Percentiles rank a stretch among this genome's conserved stretches.
Evolutionary conservation across 352 stramenopile genomes (phyloP).

Genomic region (Albugo laibachii): DNA sequence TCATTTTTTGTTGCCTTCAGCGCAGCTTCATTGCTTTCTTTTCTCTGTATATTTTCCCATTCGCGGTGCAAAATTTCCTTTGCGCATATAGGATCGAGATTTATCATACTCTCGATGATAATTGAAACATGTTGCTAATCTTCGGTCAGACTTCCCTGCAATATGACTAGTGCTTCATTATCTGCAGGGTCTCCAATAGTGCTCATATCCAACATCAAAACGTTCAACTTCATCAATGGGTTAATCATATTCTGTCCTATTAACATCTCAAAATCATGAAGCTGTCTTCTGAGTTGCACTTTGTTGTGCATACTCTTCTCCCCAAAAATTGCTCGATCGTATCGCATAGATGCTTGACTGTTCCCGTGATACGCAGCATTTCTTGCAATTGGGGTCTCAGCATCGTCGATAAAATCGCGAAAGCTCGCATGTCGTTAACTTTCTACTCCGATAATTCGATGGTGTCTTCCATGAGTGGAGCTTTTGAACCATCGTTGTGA

Average conservation of each 20-base stretch:
- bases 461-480: not conserved
- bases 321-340: constrained; percentile 8
- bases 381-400: too few relatives aligned
- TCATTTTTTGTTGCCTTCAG: not conserved
- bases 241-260: constrained; percentile 5
- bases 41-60: not conserved
- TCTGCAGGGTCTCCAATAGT: constrained; percentile 6
- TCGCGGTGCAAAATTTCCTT: constrained; percentile 10
- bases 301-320: constrained; percentile 8
- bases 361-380: too few relatives aligned
- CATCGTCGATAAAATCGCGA: constrained; percentile 1
- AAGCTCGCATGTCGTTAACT: not conserved
- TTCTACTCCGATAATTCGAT: constrained; percentile 3
- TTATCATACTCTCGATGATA: constrained; percentile 4
- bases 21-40: not conserved
- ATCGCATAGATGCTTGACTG: constrained; percentile 3
- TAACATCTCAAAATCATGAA: constrained; percentile 6
- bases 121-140: constrained; percentile 9
- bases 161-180: constrained; percentile 6
- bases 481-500: constrained; percentile 4
- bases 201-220: constrained; percentile 6
- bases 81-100: constrained; percentile 3
- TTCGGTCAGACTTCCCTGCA: constrained; percentile 4
- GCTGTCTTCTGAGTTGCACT: constrained; percentile 9
- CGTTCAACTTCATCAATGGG: constrained; percentile 8